Evolutionary conservation across 1,284 basidiomycete genomes (phyloP).

Genomic region (Malassezia japonica): DNA sequence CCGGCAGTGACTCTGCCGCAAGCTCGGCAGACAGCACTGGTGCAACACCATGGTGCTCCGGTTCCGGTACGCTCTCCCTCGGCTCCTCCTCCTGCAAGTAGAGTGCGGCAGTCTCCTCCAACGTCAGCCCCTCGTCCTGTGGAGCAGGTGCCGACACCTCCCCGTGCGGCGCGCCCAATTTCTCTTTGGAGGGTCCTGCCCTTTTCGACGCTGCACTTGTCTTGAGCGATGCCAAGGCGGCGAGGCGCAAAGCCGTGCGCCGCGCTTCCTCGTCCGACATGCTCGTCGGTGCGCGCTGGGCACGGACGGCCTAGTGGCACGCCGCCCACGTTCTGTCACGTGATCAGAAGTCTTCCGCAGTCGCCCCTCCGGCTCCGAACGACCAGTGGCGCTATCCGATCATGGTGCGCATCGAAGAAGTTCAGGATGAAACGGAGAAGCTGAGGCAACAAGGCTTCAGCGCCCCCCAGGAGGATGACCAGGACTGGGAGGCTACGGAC

Average conservation of each 20-base stretch:
- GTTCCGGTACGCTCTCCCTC: no score
- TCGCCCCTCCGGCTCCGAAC: not conserved
- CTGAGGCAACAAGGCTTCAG: conserved; percentile 11
- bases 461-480: conserved; percentile 5
- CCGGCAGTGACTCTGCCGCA: no score
- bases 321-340: not conserved
- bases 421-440: conserved; percentile 18
- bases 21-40: no score
- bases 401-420: conserved; percentile 23
- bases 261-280: not conserved
- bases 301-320: not conserved
- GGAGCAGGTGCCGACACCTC: no score
- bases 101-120: no score
- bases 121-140: no score
- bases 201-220: not conserved
- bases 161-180: no score
- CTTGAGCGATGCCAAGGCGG: not conserved
- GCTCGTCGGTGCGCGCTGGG: not conserved
- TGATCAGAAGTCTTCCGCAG: not conserved
- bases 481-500: conserved; percentile 12
- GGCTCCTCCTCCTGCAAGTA: no score
- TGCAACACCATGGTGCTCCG: no score
- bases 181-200: not conserved
- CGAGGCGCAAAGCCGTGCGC: not conserved
- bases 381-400: not conserved